phyloP scores from a whole-genome alignment of 805 yeast species.

The Lipomyces chichibuensis region DNA sequence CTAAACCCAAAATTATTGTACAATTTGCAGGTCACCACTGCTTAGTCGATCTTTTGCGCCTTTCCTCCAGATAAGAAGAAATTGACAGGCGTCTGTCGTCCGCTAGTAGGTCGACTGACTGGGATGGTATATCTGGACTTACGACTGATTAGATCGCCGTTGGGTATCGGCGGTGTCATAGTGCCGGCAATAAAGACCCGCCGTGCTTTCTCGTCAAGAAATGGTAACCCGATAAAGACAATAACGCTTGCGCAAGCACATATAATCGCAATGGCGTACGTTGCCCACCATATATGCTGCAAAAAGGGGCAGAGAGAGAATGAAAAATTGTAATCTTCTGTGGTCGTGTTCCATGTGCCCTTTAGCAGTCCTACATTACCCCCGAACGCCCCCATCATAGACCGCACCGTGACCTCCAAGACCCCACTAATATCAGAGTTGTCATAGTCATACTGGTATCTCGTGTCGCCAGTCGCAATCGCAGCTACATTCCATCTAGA shows the following conservation, averaged over 20 bases:
- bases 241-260: background rate
- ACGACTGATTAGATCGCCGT: background rate
- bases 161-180: background rate
- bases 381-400: constrained; percentile 95
- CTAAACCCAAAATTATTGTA: background rate
- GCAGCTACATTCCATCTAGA: constrained; percentile 16
- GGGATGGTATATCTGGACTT: background rate
- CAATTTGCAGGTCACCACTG: background rate
- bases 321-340: constrained; percentile 51
- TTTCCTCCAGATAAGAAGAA: background rate
- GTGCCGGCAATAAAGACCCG: background rate
- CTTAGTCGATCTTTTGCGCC: background rate
- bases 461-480: constrained; percentile 12
- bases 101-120: background rate
- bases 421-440: constrained; percentile 12
- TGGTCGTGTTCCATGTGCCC: constrained; percentile 59
- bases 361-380: constrained; percentile 87
- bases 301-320: constrained; percentile 80
- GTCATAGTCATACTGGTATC: constrained; percentile 8
- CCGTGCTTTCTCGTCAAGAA: background rate
- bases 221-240: background rate
- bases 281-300: constrained; percentile 94
- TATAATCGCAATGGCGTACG: constrained; percentile 13
- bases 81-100: background rate
- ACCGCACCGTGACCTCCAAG: constrained; percentile 66